Percentiles rank a stretch among this genome's conserved stretches.
These are phyloP conservation scores for Aspergillus fumigatiaffinis DNA, from an alignment of 2,329 filamentous ascomycete genomes.

Conservation along the genomic window DNA sequence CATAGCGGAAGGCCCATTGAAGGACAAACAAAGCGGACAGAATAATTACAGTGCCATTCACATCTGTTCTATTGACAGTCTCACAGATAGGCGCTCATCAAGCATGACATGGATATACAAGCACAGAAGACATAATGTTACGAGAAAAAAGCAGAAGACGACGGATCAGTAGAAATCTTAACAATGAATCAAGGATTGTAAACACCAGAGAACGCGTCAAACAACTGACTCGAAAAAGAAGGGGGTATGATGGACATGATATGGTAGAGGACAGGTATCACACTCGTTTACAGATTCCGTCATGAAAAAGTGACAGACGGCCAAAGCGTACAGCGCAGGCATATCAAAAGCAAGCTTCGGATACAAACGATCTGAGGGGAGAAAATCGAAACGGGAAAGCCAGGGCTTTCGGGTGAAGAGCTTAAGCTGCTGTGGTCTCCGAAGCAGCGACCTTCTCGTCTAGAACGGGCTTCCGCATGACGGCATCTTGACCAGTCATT, in stretches of 20 bases:
- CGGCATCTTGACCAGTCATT: slow-evolving; percentile 83
- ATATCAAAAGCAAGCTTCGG: slow-evolving; percentile 16
- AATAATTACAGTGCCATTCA: not conserved
- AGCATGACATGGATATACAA: not conserved
- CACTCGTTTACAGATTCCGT: slow-evolving; percentile 14
- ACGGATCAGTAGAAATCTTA: not conserved
- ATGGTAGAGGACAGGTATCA: slow-evolving; percentile 14
- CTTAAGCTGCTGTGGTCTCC: slow-evolving; percentile 17
- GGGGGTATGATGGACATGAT: slow-evolving; percentile 18
- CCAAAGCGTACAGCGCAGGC: not conserved
- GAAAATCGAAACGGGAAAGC: not conserved
- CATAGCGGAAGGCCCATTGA: not conserved
- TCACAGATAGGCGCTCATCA: not conserved
- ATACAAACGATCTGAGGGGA: slow-evolving; percentile 2
- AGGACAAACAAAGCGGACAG: not conserved
- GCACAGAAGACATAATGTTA: not conserved
- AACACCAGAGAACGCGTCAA: slow-evolving; percentile 4
- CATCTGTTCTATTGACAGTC: not conserved
- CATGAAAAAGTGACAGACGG: slow-evolving; percentile 1
- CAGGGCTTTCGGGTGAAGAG: slow-evolving; percentile 2
- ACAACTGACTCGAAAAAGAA: slow-evolving; percentile 6
- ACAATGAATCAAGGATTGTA: not conserved
- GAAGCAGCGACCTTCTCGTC: slow-evolving; percentile 33
- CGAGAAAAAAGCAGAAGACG: not conserved
- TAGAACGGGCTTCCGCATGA: slow-evolving; percentile 62